Conservation (phyloP, 805 yeast species). For the Blastobotrys terrestris region DNA sequence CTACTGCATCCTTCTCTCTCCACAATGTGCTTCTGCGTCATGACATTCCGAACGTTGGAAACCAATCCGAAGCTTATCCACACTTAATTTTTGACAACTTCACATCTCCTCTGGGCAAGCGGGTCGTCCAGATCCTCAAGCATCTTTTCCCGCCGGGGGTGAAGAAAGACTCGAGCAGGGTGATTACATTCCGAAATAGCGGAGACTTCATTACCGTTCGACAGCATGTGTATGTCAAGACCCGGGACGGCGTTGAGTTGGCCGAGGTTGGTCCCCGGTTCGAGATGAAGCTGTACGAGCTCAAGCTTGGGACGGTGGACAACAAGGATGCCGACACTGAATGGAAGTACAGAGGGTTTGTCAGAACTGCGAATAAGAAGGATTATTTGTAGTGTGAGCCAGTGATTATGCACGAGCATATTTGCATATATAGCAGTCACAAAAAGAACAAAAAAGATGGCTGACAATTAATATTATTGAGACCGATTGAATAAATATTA, state of each 20-base stretch:
- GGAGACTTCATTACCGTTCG: slow-evolving; percentile 92
- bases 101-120: slow-evolving; percentile 68
- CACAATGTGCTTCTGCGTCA: slow-evolving; percentile 94
- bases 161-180: slow-evolving; percentile 81
- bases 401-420: too few species aligned
- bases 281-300: slow-evolving; percentile 89
- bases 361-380: slow-evolving; percentile 92
- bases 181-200: slow-evolving; percentile 83
- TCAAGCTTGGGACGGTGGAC: slow-evolving; percentile 84
- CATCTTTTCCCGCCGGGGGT: slow-evolving; percentile 97
- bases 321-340: slow-evolving; percentile 97
- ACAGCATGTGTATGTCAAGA: slow-evolving; percentile 89
- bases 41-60: slow-evolving; percentile 80
- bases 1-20: slow-evolving; percentile 87
- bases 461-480: neutral
- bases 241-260: slow-evolving; percentile 81
- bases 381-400: slow-evolving; percentile 63
- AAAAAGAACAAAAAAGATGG: neutral
- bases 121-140: slow-evolving; percentile 74
- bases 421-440: too few species aligned
- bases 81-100: slow-evolving; percentile 91
- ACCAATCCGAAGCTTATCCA: slow-evolving; percentile 86
- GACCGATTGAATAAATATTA: neutral
- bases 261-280: slow-evolving; percentile 99
- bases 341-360: slow-evolving; percentile 90